Conservation (phyloP, 1,139 yeast genomes). For the Kodamaea suecica region DNA sequence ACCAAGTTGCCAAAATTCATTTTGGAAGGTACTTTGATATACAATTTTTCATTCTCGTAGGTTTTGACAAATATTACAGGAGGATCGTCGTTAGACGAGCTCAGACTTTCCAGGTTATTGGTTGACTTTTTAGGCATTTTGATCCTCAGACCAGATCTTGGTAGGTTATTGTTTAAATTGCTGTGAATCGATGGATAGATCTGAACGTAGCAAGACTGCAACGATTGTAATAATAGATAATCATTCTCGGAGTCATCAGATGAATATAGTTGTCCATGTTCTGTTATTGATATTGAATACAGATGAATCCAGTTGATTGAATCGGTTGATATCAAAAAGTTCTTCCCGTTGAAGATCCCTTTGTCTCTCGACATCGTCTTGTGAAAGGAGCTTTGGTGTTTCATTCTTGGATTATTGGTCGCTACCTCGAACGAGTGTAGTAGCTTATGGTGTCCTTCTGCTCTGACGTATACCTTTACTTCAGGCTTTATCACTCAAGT, state of each 20-base stretch:
- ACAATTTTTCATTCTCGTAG: conserved; percentile 45
- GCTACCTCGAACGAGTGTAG: too few species aligned
- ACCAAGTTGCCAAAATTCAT: conserved; percentile 48
- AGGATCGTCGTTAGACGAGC: conserved; percentile 23
- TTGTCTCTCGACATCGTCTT: conserved; percentile 32
- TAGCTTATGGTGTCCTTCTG: too few species aligned
- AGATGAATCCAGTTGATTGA: conserved; percentile 38
- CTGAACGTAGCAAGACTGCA: conserved; percentile 45
- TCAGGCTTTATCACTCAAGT: too few species aligned
- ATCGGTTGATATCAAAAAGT: conserved; percentile 39
- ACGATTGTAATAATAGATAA: conserved; percentile 32
- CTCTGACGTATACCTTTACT: too few species aligned
- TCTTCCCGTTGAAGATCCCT: conserved; percentile 36
- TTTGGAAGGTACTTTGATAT: conserved; percentile 43
- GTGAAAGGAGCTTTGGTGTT: conserved; percentile 21
- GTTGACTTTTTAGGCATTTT: conserved; percentile 4
- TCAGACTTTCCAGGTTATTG: neutral
- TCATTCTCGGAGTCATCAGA: conserved; percentile 34
- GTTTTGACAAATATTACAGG: conserved; percentile 49
- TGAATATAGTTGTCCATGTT: conserved; percentile 36
- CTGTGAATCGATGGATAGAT: conserved; percentile 25
- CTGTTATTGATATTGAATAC: conserved; percentile 32
- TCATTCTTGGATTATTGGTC: too few species aligned
- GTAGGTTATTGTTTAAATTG: conserved; percentile 3
- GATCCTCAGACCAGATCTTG: conserved; percentile 3